These are phyloP conservation scores for Hsuehochloa calcarea DNA, from an alignment of 176 grass and related monocot genomes.

Conservation along the genomic window DNA sequence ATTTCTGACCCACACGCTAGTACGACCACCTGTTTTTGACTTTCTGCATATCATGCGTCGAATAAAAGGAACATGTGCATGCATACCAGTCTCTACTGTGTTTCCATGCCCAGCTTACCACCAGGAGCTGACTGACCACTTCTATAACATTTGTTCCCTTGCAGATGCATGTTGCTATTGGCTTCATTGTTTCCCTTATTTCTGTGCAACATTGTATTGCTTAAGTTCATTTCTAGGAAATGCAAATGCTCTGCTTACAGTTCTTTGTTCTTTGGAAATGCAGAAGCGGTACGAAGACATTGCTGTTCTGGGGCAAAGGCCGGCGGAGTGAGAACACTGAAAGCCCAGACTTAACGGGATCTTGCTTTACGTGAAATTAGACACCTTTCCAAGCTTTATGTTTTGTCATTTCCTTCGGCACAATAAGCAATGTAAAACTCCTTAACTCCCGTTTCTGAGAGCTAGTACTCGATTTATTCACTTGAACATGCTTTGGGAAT, in stretches of 20 bases:
- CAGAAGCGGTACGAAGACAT: conserved; percentile 92
- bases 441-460: neutral
- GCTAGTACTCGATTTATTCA: conserved; percentile 17
- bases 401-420: conserved; percentile 26
- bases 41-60: neutral
- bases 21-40: neutral
- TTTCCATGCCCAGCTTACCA: neutral
- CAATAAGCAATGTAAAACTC: conserved; percentile 40
- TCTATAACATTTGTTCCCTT: neutral
- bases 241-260: neutral
- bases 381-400: neutral
- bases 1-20: neutral
- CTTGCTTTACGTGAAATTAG: conserved; percentile 6
- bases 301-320: conserved; percentile 74
- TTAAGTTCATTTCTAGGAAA: neutral
- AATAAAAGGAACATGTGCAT: neutral
- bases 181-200: neutral
- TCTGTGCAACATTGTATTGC: neutral
- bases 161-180: neutral
- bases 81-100: neutral
- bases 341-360: neutral
- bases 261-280: conserved; percentile 20
- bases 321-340: conserved; percentile 43
- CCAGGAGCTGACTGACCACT: neutral
- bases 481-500: neutral